A percentile compares a stretch with the other conserved stretches of the same genome.
Evolutionary conservation across 257 asterid genomes (phyloP).

Genomic region (Datura wrightii): DNA sequence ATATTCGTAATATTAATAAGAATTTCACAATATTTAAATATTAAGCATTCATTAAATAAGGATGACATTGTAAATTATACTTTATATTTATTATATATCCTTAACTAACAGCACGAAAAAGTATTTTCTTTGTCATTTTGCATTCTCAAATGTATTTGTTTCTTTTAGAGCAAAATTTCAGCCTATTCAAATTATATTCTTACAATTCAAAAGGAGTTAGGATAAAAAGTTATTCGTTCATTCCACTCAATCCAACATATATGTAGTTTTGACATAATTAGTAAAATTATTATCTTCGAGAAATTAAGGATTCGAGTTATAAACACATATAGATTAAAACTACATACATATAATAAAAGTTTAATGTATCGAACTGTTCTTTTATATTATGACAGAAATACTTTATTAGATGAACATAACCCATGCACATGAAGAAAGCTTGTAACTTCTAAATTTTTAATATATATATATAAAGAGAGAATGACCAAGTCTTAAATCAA

Average conservation of each 20-base stretch:
- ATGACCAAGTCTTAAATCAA: constrained; percentile 22
- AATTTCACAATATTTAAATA: neutral
- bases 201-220: neutral
- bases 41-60: neutral
- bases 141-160: neutral
- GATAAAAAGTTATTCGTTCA: constrained; percentile 7
- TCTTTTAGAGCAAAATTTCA: neutral
- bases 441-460: no score
- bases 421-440: no score
- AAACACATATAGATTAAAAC: no score
- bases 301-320: no score
- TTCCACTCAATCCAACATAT: constrained; percentile 10
- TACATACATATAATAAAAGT: no score
- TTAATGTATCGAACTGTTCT: no score
- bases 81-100: neutral
- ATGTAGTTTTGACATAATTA: no score
- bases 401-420: no score
- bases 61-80: neutral
- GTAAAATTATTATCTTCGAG: no score
- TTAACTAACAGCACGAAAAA: no score
- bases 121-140: neutral
- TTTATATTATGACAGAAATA: no score
- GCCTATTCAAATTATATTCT: neutral
- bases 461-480: neutral
- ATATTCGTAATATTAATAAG: neutral